Conservation (phyloP, 2,329 filamentous ascomycete genomes). For the Clonostachys byssicola region DNA sequence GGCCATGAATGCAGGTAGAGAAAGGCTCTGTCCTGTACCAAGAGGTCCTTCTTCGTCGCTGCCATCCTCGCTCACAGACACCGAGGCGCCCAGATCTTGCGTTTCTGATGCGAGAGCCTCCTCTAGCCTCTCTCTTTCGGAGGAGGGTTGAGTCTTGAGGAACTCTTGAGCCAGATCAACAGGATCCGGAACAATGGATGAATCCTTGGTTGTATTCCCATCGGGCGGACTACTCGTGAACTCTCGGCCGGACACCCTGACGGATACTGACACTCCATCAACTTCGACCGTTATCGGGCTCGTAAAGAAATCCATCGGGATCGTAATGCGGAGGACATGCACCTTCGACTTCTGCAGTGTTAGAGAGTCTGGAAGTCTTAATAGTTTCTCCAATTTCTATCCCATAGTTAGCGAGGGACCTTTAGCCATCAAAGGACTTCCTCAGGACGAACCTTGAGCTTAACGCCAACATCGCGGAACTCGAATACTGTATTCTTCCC, state of each 20-base stretch:
- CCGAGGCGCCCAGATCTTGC: conserved; percentile 57
- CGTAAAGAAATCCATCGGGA: conserved; percentile 84
- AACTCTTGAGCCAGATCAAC: conserved; percentile 76
- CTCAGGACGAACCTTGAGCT: conserved; percentile 58
- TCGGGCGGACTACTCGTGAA: conserved; percentile 10
- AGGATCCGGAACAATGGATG: conserved; percentile 56
- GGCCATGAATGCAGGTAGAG: conserved; percentile 66
- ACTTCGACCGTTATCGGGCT: conserved; percentile 80
- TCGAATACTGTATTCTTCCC: conserved; percentile 81
- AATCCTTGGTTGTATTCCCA: conserved; percentile 13
- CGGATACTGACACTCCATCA: conserved; percentile 71
- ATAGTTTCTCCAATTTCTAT: conserved; percentile 73
- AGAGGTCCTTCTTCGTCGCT: conserved; percentile 56
- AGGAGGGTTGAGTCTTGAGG: conserved; percentile 63
- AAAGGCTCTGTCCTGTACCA: conserved; percentile 68
- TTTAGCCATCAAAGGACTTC: not conserved
- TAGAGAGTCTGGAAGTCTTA: conserved; percentile 71
- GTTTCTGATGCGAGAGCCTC: conserved; percentile 62
- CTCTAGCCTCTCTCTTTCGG: conserved; percentile 65
- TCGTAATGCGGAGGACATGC: conserved; percentile 70
- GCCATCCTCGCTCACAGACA: conserved; percentile 55
- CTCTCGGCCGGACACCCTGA: conserved; percentile 51
- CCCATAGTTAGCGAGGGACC: not conserved
- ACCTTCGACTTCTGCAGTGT: conserved; percentile 72
- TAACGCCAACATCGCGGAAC: conserved; percentile 80